Percentiles rank a stretch among this genome's conserved stretches.
Evolutionary conservation across 768 basidiomycete genomes (phyloP).

Genomic region (Termitomyces sp.): DNA sequence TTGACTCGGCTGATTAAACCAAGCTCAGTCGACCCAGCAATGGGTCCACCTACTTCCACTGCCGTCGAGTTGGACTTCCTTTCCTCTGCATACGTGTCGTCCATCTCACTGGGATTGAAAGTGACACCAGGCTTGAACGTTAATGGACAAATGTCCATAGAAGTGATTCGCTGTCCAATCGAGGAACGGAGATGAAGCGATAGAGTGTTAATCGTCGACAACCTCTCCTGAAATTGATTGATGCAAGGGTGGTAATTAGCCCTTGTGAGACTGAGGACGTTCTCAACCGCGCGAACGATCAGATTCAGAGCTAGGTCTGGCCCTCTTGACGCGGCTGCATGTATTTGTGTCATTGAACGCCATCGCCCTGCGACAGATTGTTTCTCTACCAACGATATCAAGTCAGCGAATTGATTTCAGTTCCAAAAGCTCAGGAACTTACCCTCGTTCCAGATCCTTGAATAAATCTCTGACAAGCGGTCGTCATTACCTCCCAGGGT

Average conservation of each 20-base stretch:
- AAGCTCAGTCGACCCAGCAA: constrained; percentile 17
- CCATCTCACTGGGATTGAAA: constrained; percentile 10
- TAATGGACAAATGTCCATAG: constrained; percentile 6
- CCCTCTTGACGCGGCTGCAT: not conserved
- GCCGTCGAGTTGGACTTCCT: not conserved
- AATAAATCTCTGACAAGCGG: constrained; percentile 6
- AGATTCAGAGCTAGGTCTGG: not conserved
- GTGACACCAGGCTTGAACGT: not conserved
- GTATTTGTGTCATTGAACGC: constrained; percentile 12
- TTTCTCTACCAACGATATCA: constrained; percentile 6
- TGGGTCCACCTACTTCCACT: not conserved
- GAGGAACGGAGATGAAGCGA: constrained; percentile 10
- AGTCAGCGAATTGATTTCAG: not conserved
- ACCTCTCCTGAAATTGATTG: constrained; percentile 3
- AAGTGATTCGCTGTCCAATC: constrained; percentile 10
- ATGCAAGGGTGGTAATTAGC: not conserved
- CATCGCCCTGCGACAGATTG: constrained; percentile 14
- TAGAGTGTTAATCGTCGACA: constrained; percentile 5
- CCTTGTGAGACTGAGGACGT: not conserved
- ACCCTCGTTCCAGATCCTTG: constrained; percentile 10
- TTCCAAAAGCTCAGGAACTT: not conserved
- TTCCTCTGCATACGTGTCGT: constrained; percentile 12
- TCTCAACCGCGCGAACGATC: not conserved
- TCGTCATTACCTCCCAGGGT: not conserved
- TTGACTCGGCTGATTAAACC: constrained; percentile 9